Evolutionary conservation across 768 basidiomycete species (phyloP).

Genomic region (Lentinula edodes): DNA sequence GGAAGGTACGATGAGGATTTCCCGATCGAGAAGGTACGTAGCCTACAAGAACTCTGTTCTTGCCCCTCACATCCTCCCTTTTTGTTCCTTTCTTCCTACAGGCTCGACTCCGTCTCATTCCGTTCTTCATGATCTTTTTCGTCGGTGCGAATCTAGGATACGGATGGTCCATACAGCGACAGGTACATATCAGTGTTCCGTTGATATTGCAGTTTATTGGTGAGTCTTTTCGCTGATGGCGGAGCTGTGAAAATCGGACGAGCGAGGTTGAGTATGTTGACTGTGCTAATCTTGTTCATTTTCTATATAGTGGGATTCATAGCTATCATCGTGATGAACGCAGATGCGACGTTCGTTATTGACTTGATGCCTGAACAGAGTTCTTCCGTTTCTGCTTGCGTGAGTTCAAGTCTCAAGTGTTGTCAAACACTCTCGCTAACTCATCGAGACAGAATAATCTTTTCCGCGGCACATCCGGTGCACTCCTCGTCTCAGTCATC

Average conservation of each 20-base stretch:
- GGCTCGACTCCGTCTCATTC: conserved; percentile 30
- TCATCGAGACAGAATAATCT: neutral
- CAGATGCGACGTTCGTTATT: conserved; percentile 55
- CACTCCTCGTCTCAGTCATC: conserved; percentile 2
- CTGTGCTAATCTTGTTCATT: neutral
- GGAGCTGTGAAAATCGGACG: too few species aligned
- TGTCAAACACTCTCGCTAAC: too few species aligned
- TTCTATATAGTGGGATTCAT: conserved; percentile 43
- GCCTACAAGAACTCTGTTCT: too few species aligned
- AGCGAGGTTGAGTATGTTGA: too few species aligned
- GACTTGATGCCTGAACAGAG: conserved; percentile 59
- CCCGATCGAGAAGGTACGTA: conserved; percentile 30
- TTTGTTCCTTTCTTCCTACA: conserved; percentile 4
- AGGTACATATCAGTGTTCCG: conserved; percentile 32
- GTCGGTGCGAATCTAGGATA: conserved; percentile 30
- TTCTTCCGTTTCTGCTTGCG: conserved; percentile 68
- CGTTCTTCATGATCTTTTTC: conserved; percentile 26
- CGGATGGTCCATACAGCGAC: conserved; percentile 37
- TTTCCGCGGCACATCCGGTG: conserved; percentile 1
- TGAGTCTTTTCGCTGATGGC: neutral
- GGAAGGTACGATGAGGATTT: conserved; percentile 19
- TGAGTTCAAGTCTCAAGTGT: conserved; percentile 27
- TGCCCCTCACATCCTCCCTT: conserved; percentile 11
- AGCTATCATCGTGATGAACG: conserved; percentile 45
- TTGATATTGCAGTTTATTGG: conserved; percentile 28